A percentile compares a stretch with the other conserved stretches of the same genome.
These are phyloP conservation scores for Elongisporangium prolatum DNA, from an alignment of 352 stramenopile species.

Conservation along the genomic window DNA sequence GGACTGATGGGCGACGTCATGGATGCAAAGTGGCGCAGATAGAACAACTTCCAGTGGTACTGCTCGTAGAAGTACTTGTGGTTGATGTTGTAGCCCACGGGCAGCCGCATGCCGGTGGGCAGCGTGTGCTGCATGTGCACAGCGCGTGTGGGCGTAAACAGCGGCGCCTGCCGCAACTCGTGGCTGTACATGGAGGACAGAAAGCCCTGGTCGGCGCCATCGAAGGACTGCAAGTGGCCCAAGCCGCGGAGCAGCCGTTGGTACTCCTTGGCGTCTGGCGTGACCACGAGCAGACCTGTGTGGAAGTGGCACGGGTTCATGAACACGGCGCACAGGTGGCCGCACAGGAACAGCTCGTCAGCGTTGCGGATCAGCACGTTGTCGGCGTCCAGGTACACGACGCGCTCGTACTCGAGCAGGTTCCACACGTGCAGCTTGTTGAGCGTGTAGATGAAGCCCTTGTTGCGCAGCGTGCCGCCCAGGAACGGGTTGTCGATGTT, in stretches of 20 bases:
- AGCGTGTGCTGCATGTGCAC: slow-evolving; percentile 22
- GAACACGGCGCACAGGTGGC: slow-evolving; percentile 86
- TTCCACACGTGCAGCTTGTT: slow-evolving; percentile 91
- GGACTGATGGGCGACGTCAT: slow-evolving; percentile 86
- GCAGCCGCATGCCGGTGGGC: slow-evolving; percentile 69
- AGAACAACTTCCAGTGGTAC: slow-evolving; percentile 88
- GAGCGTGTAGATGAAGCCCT: slow-evolving; percentile 88
- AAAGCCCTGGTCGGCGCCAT: slow-evolving; percentile 84
- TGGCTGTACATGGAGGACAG: slow-evolving; percentile 85
- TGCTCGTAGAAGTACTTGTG: slow-evolving; percentile 90
- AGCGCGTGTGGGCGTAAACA: slow-evolving; percentile 61
- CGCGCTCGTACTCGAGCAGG: slow-evolving; percentile 86
- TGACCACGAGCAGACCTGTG: slow-evolving; percentile 82
- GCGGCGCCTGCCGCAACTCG: slow-evolving; percentile 56
- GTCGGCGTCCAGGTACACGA: slow-evolving; percentile 90
- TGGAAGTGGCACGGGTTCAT: slow-evolving; percentile 92
- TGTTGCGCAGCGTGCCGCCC: slow-evolving; percentile 70
- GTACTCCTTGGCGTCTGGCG: slow-evolving; percentile 67
- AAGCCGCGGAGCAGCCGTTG: slow-evolving; percentile 60
- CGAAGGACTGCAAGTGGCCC: slow-evolving; percentile 60
- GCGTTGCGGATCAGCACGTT: slow-evolving; percentile 87
- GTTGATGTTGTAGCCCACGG: slow-evolving; percentile 89
- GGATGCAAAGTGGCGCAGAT: slow-evolving; percentile 76
- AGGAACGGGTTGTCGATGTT: slow-evolving; percentile 88
- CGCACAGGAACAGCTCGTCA: slow-evolving; percentile 86